Conservation (phyloP, 768 basidiomycete species). For the Mrakia gelida region DNA sequence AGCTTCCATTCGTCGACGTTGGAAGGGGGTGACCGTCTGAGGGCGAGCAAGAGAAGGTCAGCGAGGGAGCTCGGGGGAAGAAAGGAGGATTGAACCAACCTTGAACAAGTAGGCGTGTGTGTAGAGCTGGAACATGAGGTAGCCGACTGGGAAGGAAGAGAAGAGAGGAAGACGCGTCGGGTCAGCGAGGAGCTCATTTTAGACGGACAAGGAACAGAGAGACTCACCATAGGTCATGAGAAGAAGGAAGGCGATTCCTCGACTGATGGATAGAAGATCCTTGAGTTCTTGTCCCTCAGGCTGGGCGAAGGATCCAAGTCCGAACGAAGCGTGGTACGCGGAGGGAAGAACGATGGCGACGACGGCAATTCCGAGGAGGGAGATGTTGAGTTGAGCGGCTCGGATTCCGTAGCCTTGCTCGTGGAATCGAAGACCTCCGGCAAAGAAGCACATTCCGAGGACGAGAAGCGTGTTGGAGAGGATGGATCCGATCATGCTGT, state of each 20-base stretch:
- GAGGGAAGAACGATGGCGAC: slow-evolving; percentile 26
- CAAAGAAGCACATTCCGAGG: slow-evolving; percentile 31
- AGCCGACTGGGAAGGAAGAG: neutral
- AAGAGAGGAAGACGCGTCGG: neutral
- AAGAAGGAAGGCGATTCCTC: slow-evolving; percentile 30
- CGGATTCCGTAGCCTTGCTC: slow-evolving; percentile 32
- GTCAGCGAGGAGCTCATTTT: neutral
- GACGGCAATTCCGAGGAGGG: slow-evolving; percentile 28
- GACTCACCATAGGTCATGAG: slow-evolving; percentile 24
- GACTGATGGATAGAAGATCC: slow-evolving; percentile 19
- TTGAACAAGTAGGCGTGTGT: slow-evolving; percentile 31
- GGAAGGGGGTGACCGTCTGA: slow-evolving; percentile 22
- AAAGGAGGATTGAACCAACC: neutral
- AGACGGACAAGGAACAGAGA: no score
- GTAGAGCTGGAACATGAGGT: slow-evolving; percentile 30
- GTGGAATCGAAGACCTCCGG: slow-evolving; percentile 31
- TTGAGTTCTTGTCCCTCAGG: slow-evolving; percentile 18
- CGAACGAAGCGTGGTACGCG: slow-evolving; percentile 12
- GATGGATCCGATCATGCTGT: slow-evolving; percentile 30
- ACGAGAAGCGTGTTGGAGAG: slow-evolving; percentile 31
- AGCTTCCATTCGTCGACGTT: slow-evolving; percentile 24
- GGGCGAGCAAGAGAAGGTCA: neutral
- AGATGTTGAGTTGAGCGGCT: slow-evolving; percentile 33
- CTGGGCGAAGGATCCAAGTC: neutral
- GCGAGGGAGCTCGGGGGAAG: neutral